Evolutionary conservation across 2,329 filamentous ascomycete genomes (phyloP).

Genomic region (Scedosporium aurantiacum): DNA sequence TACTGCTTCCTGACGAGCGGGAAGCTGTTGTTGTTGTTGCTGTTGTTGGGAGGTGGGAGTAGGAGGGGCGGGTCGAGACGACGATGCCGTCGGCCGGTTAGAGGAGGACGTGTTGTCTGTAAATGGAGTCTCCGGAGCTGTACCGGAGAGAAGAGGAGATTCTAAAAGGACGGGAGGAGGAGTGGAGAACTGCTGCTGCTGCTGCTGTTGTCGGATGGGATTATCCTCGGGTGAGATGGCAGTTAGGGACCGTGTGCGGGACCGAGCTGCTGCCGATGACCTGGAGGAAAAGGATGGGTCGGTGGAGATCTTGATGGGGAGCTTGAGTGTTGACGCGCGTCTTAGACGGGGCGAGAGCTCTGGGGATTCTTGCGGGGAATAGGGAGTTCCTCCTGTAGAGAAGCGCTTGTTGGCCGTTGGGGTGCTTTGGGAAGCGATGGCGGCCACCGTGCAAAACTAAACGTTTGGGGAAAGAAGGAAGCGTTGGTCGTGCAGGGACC

Average conservation of each 20-base stretch:
- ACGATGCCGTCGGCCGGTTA: constrained; percentile 4
- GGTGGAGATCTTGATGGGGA: constrained; percentile 11
- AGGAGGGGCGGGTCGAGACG: constrained; percentile 7
- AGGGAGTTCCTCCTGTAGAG: constrained; percentile 5
- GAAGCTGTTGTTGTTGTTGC: constrained; percentile 7
- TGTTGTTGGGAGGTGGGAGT: constrained; percentile 8
- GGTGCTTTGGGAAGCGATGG: constrained; percentile 5
- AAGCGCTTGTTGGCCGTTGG: constrained; percentile 7
- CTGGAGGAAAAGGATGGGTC: constrained; percentile 8
- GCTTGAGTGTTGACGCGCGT: constrained; percentile 11
- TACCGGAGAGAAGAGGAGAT: constrained; percentile 2
- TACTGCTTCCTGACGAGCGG: constrained; percentile 21
- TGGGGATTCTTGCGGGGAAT: background rate
- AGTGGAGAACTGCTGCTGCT: background rate
- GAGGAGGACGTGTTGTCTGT: constrained; percentile 3
- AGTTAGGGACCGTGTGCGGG: constrained; percentile 3
- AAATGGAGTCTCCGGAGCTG: background rate
- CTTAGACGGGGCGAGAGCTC: constrained; percentile 7
- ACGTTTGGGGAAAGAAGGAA: background rate
- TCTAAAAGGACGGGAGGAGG: background rate
- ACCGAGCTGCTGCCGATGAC: background rate
- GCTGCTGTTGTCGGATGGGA: background rate
- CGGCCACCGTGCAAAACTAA: constrained; percentile 3
- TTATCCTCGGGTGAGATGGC: constrained; percentile 4
- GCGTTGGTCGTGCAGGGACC: background rate